phyloP scores from a whole-genome alignment of 306 rosid species.

The apple (Malus domestica) region ASM211411v1 NC_041800.1:18426001-18426500 shows the following conservation, averaged over 20 bases:
- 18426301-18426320: conserved; percentile 24
- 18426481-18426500: conserved; percentile 27
- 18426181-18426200: conserved; percentile 30
- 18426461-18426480: conserved; percentile 9
- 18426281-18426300: conserved; percentile 57
- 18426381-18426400: conserved; percentile 35
- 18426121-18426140: conserved; percentile 12
- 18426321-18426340: conserved; percentile 51
- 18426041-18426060: too few relatives aligned
- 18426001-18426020: too few relatives aligned
- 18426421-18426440: conserved; percentile 43
- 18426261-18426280: conserved; percentile 39
- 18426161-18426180: conserved; percentile 22
- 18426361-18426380: conserved; percentile 60
- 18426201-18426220: conserved; percentile 24
- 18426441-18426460: conserved; percentile 28
- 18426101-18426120: conserved; percentile 15
- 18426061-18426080: too few relatives aligned
- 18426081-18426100: too few relatives aligned
- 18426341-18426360: conserved; percentile 23
- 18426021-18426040: too few relatives aligned
- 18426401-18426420: conserved; percentile 39
- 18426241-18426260: conserved; percentile 30
- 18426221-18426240: conserved; percentile 19
- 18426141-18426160: conserved; percentile 9